These are phyloP conservation scores for Myochromella boudieri DNA, from an alignment of 768 basidiomycete species.

Conservation along the genomic window DNA sequence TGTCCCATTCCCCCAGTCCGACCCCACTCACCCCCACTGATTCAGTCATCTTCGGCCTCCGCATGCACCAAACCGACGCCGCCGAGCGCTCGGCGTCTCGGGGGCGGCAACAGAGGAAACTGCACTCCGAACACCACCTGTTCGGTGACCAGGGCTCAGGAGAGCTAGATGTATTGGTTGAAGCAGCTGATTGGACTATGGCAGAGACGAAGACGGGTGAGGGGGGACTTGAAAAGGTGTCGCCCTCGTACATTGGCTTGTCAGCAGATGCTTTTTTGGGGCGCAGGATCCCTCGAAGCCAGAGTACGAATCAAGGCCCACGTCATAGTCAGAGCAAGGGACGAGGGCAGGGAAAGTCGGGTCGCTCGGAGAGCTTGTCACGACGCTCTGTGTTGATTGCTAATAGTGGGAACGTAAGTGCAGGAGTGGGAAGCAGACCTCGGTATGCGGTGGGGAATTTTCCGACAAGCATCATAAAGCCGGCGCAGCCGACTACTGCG, in stretches of 20 bases:
- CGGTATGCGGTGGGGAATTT: conserved; percentile 5
- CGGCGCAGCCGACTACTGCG: conserved; percentile 8
- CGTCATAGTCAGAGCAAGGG: background rate
- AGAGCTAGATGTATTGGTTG: conserved; percentile 22
- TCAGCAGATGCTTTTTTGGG: background rate
- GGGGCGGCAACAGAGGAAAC: conserved; percentile 19
- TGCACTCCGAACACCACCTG: conserved; percentile 2
- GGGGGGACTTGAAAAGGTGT: too few relatives aligned
- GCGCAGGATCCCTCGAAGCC: conserved; percentile 2
- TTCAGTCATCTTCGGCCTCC: conserved; percentile 11
- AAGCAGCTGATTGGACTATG: conserved; percentile 14
- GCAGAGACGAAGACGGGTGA: background rate
- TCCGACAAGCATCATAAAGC: conserved; percentile 8
- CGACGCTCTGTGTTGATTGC: too few relatives aligned
- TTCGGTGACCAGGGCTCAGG: conserved; percentile 8
- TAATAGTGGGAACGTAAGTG: too few relatives aligned
- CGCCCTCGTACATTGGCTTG: too few relatives aligned
- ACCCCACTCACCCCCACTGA: conserved; percentile 49
- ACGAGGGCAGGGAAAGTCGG: too few relatives aligned
- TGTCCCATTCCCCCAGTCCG: conserved; percentile 17
- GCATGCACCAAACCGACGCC: conserved; percentile 19
- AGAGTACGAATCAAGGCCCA: conserved; percentile 17
- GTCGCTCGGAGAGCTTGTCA: background rate
- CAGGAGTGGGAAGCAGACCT: too few relatives aligned
- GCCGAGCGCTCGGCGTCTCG: conserved; percentile 17